phyloP scores from a whole-genome alignment of 163 green algal genomes.

The Scenedesmus sp. region DNA sequence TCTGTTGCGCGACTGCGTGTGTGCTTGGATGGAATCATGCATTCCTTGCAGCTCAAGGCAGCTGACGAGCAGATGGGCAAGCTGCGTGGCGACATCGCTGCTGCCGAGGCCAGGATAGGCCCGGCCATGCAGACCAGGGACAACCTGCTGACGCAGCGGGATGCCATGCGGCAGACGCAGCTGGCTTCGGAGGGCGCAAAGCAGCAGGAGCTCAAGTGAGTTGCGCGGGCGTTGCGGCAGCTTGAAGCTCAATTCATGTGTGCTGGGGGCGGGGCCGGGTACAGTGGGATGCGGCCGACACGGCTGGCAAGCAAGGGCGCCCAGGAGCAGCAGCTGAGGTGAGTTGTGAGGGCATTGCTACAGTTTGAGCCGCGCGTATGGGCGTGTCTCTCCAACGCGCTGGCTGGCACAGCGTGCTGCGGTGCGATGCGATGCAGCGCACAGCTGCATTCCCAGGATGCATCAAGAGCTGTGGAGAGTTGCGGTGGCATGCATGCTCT shows the following conservation, averaged over 20 bases:
- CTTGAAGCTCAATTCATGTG: neutral
- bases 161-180: slow-evolving; percentile 21
- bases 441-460: too few species aligned
- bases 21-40: neutral
- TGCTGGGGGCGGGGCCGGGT: too few species aligned
- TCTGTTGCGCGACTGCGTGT: neutral
- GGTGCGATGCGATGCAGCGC: too few species aligned
- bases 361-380: too few species aligned
- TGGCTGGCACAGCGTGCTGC: too few species aligned
- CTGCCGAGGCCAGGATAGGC: neutral
- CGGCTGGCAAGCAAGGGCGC: too few species aligned
- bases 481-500: too few species aligned
- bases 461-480: too few species aligned
- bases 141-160: slow-evolving; percentile 19
- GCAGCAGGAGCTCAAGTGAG: slow-evolving; percentile 14
- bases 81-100: neutral
- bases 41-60: slow-evolving; percentile 3
- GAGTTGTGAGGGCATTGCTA: too few species aligned
- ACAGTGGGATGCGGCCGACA: neutral
- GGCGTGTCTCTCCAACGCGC: too few species aligned
- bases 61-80: slow-evolving; percentile 12
- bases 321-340: neutral
- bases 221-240: neutral
- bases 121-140: neutral
- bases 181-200: slow-evolving; percentile 12